Conservation (phyloP, 2,329 filamentous ascomycete species). For the Byssochlamys sp. region DNA sequence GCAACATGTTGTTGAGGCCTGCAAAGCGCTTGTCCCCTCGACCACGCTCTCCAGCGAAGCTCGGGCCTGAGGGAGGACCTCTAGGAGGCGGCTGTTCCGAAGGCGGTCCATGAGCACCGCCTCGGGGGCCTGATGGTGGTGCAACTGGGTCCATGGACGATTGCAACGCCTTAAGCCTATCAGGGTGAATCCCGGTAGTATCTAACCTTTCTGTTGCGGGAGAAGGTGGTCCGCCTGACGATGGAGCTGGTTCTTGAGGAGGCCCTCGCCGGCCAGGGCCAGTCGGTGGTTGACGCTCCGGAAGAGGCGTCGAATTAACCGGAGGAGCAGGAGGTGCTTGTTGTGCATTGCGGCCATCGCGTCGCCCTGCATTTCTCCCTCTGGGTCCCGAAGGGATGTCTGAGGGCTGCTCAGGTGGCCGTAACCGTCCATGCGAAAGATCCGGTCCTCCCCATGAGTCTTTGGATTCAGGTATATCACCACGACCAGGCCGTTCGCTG, state of each 20-base stretch:
- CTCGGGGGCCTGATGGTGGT: constrained; percentile 34
- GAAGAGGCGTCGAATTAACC: constrained; percentile 13
- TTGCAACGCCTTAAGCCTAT: constrained; percentile 40
- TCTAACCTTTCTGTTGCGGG: constrained; percentile 26
- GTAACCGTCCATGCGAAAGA: constrained; percentile 38
- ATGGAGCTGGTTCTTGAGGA: constrained; percentile 21
- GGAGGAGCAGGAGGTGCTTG: constrained; percentile 11
- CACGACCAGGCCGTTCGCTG: constrained; percentile 27
- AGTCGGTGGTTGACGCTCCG: constrained; percentile 35
- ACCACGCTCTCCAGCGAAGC: constrained; percentile 28
- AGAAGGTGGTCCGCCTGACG: constrained; percentile 19
- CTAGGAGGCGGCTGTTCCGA: constrained; percentile 27
- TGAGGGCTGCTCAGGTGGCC: constrained; percentile 21
- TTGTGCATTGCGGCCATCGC: constrained; percentile 29
- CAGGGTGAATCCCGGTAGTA: constrained; percentile 44
- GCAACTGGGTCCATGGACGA: constrained; percentile 14
- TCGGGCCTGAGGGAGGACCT: constrained; percentile 28
- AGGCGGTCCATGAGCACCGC: constrained; percentile 24
- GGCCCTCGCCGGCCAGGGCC: constrained; percentile 33
- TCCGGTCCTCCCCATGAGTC: constrained; percentile 33
- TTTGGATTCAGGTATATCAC: constrained; percentile 22
- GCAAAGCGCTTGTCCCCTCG: constrained; percentile 40
- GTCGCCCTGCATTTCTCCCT: constrained; percentile 25
- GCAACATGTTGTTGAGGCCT: constrained; percentile 39
- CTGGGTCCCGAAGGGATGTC: constrained; percentile 49